Base-by-base conservation (phyloP, 2,329 filamentous ascomycete genomes). In the Ciborinia camelliae region DNA sequence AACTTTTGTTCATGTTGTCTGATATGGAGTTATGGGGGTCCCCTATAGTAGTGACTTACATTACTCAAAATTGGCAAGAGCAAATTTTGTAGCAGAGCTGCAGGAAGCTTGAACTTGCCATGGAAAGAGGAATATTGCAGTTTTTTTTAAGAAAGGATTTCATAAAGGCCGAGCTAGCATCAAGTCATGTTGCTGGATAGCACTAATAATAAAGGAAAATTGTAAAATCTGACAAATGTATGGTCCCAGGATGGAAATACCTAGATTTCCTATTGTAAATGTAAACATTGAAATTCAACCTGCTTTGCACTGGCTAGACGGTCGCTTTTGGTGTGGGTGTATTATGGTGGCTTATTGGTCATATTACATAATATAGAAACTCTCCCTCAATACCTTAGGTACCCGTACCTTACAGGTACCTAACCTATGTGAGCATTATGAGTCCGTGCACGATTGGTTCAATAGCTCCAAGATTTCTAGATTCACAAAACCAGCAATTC, bases 391-490 rank as follows among this genome's bases (percentile, higher is more conserved):
- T n/a, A n/a, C n/a, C n/a, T n/a, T n/a, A n/a, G n/a, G n/a, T n/a
- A n/a, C n/a, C n/a, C n/a, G n/a, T n/a, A n/a, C n/a, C n/a, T n/a
- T n/a, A n/a, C n/a, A n/a, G n/a, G n/a, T n/a, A n/a, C n/a, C n/a
- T n/a, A n/a, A n/a, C n/a, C n/a, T n/a, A n/a, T n/a, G n/a, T 47
- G 35, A 26, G 55, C n/a, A 18, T 15, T 23, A 10, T 35, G 26
- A 28, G 55, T 47, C 41, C 55, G 43, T 47, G 55, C 55, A 37
- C 30, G 35, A 47, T 47, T 20, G 30, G 14, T 35, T 35, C 30
- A 23, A 43, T 47, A 47, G 55, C n/a, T 59, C 37, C 55, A 59
- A 35, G n/a, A 58, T 47, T 32, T 35, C 55, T 47, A 35, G 28
- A 47, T 59, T 35, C 55, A 23, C 30, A 58, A 45, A 35, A 23